A percentile compares a stretch with the other conserved stretches of the same genome.
These are phyloP conservation scores for Allantophomopsis lycopodina DNA, from an alignment of 2,329 filamentous ascomycete species.

Conservation along the genomic window DNA sequence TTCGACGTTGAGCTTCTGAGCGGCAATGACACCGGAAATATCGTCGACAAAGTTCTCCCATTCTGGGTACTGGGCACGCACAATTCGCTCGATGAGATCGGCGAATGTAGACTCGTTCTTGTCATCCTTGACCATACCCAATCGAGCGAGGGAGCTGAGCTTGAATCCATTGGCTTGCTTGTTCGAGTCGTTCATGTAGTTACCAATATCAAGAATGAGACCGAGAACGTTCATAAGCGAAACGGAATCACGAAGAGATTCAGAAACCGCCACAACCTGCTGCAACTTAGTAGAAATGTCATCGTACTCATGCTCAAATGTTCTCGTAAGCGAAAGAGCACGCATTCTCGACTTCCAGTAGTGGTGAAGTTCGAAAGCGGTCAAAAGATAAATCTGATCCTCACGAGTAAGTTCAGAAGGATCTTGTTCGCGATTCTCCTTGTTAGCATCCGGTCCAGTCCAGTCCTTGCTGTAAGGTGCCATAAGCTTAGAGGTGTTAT, in stretches of 20 bases:
- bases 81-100: conserved; percentile 90
- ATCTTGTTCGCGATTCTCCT: conserved; percentile 70
- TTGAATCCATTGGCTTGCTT: conserved; percentile 98
- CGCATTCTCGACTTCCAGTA: conserved; percentile 99
- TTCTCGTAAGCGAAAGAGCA: conserved; percentile 71
- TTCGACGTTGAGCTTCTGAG: conserved; percentile 90
- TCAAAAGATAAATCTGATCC: conserved; percentile 90
- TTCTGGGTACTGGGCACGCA: conserved; percentile 89
- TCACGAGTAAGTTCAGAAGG: conserved; percentile 80
- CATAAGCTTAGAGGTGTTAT: conserved; percentile 83
- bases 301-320: conserved; percentile 80
- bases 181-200: conserved; percentile 99
- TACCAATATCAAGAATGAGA: conserved; percentile 92
- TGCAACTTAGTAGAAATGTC: conserved; percentile 77
- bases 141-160: conserved; percentile 77
- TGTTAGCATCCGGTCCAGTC: conserved; percentile 75
- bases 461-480: conserved; percentile 94
- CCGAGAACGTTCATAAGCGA: conserved; percentile 92
- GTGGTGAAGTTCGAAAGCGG: conserved; percentile 86
- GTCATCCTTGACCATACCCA: conserved; percentile 98
- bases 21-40: conserved; percentile 62
- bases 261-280: conserved; percentile 75
- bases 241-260: conserved; percentile 81
- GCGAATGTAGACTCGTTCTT: conserved; percentile 96
- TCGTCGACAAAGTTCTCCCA: conserved; percentile 85